Evolutionary conservation across 805 yeast genomes (phyloP).

Genomic region (Wickerhamiella hasegawae): DNA sequence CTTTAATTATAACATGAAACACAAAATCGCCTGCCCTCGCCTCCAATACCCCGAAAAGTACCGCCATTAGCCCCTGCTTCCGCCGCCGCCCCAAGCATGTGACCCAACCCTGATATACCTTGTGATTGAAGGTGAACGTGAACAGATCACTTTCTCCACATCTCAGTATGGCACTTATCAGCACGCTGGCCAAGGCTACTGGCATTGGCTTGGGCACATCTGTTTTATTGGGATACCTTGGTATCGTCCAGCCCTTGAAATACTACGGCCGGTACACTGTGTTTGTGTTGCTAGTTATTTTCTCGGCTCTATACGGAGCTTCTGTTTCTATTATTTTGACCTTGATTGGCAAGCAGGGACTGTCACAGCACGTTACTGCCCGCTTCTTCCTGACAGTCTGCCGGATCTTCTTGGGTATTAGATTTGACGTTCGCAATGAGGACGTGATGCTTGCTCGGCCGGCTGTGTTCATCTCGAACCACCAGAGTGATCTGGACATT

Average conservation of each 20-base stretch:
- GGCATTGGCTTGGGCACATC: conserved; percentile 6
- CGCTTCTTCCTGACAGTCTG: conserved; percentile 55
- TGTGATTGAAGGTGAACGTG: too few species aligned
- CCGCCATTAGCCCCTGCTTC: too few species aligned
- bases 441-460: conserved; percentile 37
- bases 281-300: conserved; percentile 17
- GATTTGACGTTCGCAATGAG: conserved; percentile 50
- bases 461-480: conserved; percentile 71
- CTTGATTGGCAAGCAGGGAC: conserved; percentile 54
- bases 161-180: conserved; percentile 2
- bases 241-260: conserved; percentile 21
- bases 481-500: conserved; percentile 81
- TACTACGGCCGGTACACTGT: conserved; percentile 20
- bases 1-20: too few species aligned
- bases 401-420: conserved; percentile 50
- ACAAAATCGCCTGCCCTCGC: too few species aligned
- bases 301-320: conserved; percentile 22
- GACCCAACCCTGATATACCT: too few species aligned
- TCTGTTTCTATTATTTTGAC: conserved; percentile 49
- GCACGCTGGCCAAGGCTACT: conserved; percentile 5
- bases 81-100: too few species aligned
- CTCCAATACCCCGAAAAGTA: too few species aligned
- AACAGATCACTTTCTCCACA: too few species aligned
- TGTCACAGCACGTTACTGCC: conserved; percentile 84
- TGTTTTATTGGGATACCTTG: conserved; percentile 18